Percentiles rank a stretch among this genome's conserved stretches.
Conservation (phyloP, 2,329 filamentous ascomycete species). For the Diaporthe sp. region DNA sequence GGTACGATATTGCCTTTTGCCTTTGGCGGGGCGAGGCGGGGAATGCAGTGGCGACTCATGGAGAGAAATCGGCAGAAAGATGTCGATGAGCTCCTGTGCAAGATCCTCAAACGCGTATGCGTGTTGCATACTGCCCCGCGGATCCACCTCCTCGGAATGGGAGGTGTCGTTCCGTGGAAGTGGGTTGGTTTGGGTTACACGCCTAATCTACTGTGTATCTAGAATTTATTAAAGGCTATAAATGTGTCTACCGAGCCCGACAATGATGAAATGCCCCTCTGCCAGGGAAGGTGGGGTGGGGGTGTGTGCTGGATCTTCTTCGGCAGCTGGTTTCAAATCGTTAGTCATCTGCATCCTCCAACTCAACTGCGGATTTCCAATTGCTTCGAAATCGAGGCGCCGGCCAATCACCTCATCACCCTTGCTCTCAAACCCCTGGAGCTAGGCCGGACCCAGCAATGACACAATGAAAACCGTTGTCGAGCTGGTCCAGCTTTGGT, state of each 20-base stretch:
- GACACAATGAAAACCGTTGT: neutral
- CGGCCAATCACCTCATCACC: conserved; percentile 22
- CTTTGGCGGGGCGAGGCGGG: neutral
- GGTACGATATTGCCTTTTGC: neutral
- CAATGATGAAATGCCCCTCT: neutral
- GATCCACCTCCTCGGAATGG: neutral
- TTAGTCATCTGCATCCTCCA: conserved; percentile 35
- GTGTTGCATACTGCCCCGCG: neutral
- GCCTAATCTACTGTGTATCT: neutral
- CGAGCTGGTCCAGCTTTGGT: neutral
- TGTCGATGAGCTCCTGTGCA: too few species aligned
- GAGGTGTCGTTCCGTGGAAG: neutral
- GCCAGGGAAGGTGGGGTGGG: neutral
- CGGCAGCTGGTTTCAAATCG: conserved; percentile 36
- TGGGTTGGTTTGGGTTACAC: neutral
- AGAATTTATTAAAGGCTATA: conserved; percentile 4
- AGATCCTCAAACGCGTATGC: neutral
- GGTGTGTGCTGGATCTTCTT: neutral
- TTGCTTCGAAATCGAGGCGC: conserved; percentile 36
- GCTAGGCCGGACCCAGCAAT: conserved; percentile 1
- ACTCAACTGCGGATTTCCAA: conserved; percentile 16
- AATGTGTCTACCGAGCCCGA: neutral
- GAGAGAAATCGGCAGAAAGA: neutral
- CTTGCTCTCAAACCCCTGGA: neutral
- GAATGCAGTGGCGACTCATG: neutral